phyloP scores from a whole-genome alignment of 177 flowering plant genomes.

The Vitis hybrid region DNA sequence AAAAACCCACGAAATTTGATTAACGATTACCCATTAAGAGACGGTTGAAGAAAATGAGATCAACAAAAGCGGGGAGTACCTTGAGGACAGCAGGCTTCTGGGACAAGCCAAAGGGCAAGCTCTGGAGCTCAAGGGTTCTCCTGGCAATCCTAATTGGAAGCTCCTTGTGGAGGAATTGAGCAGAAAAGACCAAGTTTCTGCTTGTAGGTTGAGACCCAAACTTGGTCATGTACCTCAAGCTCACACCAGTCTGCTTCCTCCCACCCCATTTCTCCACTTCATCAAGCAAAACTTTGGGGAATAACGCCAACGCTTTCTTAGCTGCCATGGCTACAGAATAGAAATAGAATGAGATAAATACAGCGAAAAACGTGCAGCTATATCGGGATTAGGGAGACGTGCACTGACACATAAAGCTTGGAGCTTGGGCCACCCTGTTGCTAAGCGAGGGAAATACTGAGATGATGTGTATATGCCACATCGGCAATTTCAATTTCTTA shows the following conservation, averaged over 20 bases:
- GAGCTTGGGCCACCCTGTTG: no score
- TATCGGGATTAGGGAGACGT: no score
- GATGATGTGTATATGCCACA: no score
- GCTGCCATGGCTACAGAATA: slow-evolving; percentile 42
- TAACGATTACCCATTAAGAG: no score
- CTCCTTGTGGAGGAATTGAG: slow-evolving; percentile 94
- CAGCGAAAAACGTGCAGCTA: no score
- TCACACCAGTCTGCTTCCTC: slow-evolving; percentile 87
- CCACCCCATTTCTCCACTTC: slow-evolving; percentile 80
- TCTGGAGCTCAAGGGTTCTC: slow-evolving; percentile 75
- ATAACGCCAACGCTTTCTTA: slow-evolving; percentile 48
- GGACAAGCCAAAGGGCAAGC: slow-evolving; percentile 81
- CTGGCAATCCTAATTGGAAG: slow-evolving; percentile 85
- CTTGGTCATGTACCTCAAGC: slow-evolving; percentile 88
- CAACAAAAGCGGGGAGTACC: slow-evolving; percentile 28
- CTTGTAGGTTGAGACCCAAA: slow-evolving; percentile 72
- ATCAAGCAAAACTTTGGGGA: slow-evolving; percentile 60
- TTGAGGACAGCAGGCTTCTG: slow-evolving; percentile 76
- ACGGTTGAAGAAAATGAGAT: no score
- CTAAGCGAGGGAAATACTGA: no score
- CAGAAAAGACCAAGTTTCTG: slow-evolving; percentile 63
- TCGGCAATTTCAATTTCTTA: no score
- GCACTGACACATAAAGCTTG: no score
- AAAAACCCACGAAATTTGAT: no score
- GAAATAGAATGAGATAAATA: no score